Evolutionary conservation across 2,329 filamentous ascomycete species (phyloP).

Genomic region (Fusarium piperis): DNA sequence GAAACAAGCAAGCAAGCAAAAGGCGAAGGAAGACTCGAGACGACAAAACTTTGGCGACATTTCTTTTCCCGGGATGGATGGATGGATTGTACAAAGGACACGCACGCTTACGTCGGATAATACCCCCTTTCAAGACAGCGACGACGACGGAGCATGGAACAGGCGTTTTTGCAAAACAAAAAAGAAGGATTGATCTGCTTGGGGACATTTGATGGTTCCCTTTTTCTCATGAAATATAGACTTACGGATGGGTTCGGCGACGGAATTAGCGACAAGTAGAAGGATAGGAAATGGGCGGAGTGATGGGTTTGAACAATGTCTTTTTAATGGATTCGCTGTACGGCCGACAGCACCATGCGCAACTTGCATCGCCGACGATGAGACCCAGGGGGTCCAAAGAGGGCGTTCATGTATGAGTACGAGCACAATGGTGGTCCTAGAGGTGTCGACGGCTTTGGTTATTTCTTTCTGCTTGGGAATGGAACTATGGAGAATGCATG

Average conservation of each 20-base stretch:
- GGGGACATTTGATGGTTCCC: conserved; percentile 15
- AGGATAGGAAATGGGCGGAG: background rate
- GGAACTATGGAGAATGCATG: background rate
- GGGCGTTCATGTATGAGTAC: conserved; percentile 11
- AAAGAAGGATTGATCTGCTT: conserved; percentile 32
- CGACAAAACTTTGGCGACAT: conserved; percentile 34
- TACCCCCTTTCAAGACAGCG: conserved; percentile 35
- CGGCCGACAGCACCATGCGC: conserved; percentile 14
- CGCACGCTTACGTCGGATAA: conserved; percentile 27
- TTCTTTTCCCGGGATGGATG: conserved; percentile 37
- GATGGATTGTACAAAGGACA: conserved; percentile 35
- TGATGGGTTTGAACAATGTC: conserved; percentile 14
- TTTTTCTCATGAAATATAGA: conserved; percentile 35
- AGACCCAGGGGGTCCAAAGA: conserved; percentile 21
- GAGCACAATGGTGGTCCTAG: conserved; percentile 4
- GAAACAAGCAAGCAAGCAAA: background rate
- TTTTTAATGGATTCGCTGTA: conserved; percentile 34
- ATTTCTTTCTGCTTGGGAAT: conserved; percentile 17
- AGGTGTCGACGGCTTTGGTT: conserved; percentile 28
- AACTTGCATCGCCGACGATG: conserved; percentile 13
- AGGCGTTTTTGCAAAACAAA: conserved; percentile 35
- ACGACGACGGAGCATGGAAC: conserved; percentile 28
- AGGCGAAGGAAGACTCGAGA: conserved; percentile 30
- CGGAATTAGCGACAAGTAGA: conserved; percentile 33
- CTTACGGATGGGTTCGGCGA: conserved; percentile 32